Base-by-base conservation (phyloP, 495 filamentous ascomycete species). In the Daldinia concentrica region DNA sequence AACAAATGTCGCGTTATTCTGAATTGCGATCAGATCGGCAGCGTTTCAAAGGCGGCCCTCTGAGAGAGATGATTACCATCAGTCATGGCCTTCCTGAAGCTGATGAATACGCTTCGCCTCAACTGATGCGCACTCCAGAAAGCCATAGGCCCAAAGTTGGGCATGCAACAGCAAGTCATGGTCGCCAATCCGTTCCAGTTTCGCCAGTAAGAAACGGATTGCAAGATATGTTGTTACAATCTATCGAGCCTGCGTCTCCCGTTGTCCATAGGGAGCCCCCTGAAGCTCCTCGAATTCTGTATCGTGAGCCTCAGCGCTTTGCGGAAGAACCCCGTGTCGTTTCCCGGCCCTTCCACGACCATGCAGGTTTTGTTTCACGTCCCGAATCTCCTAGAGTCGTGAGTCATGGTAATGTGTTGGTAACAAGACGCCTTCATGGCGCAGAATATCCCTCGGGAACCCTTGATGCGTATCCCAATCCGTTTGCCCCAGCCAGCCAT, bases 61-160 rank as follows among this genome's bases (percentile, higher is more conserved):
- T 27, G 58, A 39, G 54, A 61, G 65, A 67, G 37, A 64, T 45
- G 45, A 34, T 45, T 37, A 24, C 41, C 11, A 19, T 55, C 48
- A n/a, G 63, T 61, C 61, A 56, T 43, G 43, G 24, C 30, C 15
- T 45, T 27, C 30, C 59, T 32, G 70, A 66, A 15, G 34, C 24
- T 29, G 37, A 52, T 59, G 39, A 26, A n/a, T 55, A 67, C 30
- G 39, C 43, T 17, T 66, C 63, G 15, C 58, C 72, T 36, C 71
- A 62, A 55, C 60, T 55, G 19, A 64, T 68, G 48, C 66, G 68
- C 57, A 41, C 64, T 22, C 68, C 65, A 29, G 74, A 76, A 39
- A 30, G 32, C 39, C 45, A 71, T 14, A 61, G 68, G 7, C 71
- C 76, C 76, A 78, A 78, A 78, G 76, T 78, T 78, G 76, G 76